A percentile compares a stretch with the other conserved stretches of the same genome.
Conservation (phyloP, 2,329 filamentous ascomycete species). For the Paecilomyces sp. region DNA sequence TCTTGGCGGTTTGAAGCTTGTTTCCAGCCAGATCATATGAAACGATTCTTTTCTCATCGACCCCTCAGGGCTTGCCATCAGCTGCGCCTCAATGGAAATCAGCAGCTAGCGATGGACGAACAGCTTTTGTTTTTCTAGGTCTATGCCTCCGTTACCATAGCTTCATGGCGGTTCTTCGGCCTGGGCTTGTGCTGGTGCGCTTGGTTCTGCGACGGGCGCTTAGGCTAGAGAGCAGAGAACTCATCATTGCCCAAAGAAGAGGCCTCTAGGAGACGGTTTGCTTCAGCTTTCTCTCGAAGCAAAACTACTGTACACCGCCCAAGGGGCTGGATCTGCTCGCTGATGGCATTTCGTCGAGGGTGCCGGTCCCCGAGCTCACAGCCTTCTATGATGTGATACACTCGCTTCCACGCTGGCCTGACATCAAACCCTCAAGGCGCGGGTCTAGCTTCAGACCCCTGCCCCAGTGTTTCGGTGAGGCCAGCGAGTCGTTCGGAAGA, state of each 20-base stretch:
- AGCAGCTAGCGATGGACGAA: background rate
- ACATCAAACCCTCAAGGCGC: conserved; percentile 6
- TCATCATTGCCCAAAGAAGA: background rate
- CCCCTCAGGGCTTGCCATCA: background rate
- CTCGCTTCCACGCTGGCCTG: conserved; percentile 1
- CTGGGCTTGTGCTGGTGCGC: background rate
- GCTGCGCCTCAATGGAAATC: background rate
- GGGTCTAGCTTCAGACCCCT: conserved; percentile 3
- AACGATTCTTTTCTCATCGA: background rate
- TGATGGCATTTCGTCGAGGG: background rate
- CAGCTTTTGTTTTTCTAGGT: background rate
- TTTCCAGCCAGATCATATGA: background rate
- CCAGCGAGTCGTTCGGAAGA: background rate
- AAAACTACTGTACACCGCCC: background rate
- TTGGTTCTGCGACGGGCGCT: background rate
- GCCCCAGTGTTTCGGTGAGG: background rate
- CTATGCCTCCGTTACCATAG: background rate
- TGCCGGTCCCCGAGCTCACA: background rate
- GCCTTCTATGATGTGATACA: conserved; percentile 5
- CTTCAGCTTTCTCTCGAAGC: background rate
- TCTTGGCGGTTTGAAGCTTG: conserved; percentile 2
- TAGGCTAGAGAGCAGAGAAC: background rate
- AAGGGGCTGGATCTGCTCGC: background rate
- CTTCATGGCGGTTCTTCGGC: background rate
- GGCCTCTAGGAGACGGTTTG: background rate